Evolutionary conservation across 768 basidiomycete genomes (phyloP).

Genomic region (Amanita muscaria): DNA sequence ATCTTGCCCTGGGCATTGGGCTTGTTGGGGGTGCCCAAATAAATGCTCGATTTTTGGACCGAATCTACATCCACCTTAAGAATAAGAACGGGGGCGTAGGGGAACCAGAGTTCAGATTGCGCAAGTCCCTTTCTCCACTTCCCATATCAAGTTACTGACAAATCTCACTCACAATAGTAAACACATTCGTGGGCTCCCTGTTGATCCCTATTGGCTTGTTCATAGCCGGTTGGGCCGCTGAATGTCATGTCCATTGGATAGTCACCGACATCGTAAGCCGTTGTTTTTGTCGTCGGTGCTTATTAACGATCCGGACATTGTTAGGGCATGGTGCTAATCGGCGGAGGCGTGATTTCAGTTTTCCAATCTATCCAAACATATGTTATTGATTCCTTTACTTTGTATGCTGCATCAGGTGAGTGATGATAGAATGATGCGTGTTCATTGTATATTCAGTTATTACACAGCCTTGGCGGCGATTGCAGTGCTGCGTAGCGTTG

Average conservation of each 20-base stretch:
- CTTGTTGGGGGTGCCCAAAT: constrained; percentile 41
- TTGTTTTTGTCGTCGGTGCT: constrained; percentile 5
- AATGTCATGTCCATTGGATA: constrained; percentile 57
- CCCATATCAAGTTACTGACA: not conserved
- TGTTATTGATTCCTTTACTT: constrained; percentile 55
- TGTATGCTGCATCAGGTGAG: constrained; percentile 59
- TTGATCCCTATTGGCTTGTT: constrained; percentile 60
- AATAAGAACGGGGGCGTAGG: constrained; percentile 38
- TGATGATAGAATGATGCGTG: not conserved
- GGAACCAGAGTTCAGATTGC: constrained; percentile 42
- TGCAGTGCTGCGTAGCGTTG: constrained; percentile 50
- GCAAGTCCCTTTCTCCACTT: constrained; percentile 21
- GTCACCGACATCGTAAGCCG: constrained; percentile 51
- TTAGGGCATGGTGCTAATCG: constrained; percentile 50
- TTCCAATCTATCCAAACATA: constrained; percentile 63
- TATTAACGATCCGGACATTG: not conserved
- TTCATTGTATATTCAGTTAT: not conserved
- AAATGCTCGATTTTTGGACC: constrained; percentile 51
- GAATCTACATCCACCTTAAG: constrained; percentile 40
- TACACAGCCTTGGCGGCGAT: constrained; percentile 53
- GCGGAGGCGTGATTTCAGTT: constrained; percentile 46
- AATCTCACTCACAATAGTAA: constrained; percentile 26
- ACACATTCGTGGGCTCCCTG: constrained; percentile 50
- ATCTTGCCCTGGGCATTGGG: constrained; percentile 63
- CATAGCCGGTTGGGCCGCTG: constrained; percentile 62